These are phyloP conservation scores for Suillus paluster DNA, from an alignment of 768 basidiomycete genomes.

Conservation along the genomic window DNA sequence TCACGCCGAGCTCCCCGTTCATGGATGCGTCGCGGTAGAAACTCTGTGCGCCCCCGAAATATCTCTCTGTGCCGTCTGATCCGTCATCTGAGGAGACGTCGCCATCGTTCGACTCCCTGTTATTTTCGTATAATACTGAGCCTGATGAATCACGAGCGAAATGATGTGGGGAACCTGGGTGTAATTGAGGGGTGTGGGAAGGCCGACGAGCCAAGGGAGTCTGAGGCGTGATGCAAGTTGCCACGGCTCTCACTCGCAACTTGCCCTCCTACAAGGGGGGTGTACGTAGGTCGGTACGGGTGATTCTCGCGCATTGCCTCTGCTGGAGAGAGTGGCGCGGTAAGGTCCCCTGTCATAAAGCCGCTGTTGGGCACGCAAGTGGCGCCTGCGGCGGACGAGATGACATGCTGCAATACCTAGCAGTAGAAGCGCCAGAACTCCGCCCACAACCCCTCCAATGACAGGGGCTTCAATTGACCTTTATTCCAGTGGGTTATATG, in stretches of 20 bases:
- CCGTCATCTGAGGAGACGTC: not conserved
- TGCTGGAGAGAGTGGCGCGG: not conserved
- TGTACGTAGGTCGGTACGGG: slow-evolving; percentile 1
- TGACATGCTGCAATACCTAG: not conserved
- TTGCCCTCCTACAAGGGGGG: not conserved
- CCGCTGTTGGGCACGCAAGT: not conserved
- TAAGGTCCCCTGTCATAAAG: slow-evolving; percentile 4
- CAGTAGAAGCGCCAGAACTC: slow-evolving; percentile 5
- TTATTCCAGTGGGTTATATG: not conserved
- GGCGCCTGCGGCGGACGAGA: slow-evolving; percentile 8
- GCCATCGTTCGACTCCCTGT: not conserved
- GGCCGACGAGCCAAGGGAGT: slow-evolving; percentile 7
- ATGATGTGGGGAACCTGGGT: not conserved
- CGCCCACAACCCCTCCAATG: slow-evolving; percentile 14
- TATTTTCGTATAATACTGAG: slow-evolving; percentile 1
- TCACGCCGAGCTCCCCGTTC: not conserved
- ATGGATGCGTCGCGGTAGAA: not conserved
- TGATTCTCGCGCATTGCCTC: slow-evolving; percentile 8
- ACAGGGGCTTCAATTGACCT: slow-evolving; percentile 6
- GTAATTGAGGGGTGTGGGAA: not conserved
- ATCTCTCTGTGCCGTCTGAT: not conserved
- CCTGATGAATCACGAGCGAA: not conserved
- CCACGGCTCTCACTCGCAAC: not conserved
- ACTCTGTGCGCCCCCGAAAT: not conserved
- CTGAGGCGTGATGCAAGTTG: not conserved